Conservation (phyloP, 495 filamentous ascomycete species). For the Durotheca rogersii region DNA sequence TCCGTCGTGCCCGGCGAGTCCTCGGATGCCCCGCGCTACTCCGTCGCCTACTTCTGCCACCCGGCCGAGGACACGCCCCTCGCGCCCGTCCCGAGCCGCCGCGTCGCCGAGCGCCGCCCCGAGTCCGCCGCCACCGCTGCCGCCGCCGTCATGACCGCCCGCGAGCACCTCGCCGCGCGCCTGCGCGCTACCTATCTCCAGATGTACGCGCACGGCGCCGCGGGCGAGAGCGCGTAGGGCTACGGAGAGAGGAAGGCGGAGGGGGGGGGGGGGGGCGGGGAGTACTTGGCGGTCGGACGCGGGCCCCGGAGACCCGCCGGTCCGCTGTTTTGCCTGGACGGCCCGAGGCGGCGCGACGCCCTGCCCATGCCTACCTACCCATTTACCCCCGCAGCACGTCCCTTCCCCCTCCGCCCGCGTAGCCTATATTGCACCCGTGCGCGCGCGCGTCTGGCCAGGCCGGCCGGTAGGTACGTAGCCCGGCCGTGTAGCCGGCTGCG, state of each 20-base stretch:
- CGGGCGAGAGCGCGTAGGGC: background rate
- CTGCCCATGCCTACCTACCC: background rate
- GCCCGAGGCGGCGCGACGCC: too few relatives aligned
- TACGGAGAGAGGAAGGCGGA: slow-evolving; percentile 42
- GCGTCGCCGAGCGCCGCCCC: slow-evolving; percentile 38
- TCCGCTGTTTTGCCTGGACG: too few relatives aligned
- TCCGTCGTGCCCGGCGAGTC: slow-evolving; percentile 52
- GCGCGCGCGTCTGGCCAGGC: too few relatives aligned
- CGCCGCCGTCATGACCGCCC: slow-evolving; percentile 79
- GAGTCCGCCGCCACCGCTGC: too few relatives aligned
- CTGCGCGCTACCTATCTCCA: slow-evolving; percentile 71
- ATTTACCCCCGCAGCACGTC: too few relatives aligned
- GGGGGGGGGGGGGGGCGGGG: too few relatives aligned
- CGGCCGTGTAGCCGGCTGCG: too few relatives aligned
- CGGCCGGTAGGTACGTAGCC: too few relatives aligned
- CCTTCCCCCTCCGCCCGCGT: too few relatives aligned
- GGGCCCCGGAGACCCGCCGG: too few relatives aligned
- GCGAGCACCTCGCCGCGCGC: slow-evolving; percentile 76
- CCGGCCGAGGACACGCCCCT: slow-evolving; percentile 71
- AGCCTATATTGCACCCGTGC: too few relatives aligned
- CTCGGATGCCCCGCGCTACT: slow-evolving; percentile 60
- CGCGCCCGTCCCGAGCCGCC: slow-evolving; percentile 70
- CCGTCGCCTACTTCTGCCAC: slow-evolving; percentile 90
- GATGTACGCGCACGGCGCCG: slow-evolving; percentile 36
- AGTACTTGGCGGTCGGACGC: too few relatives aligned